These are phyloP conservation scores for Arabis alpina DNA, from an alignment of 345 rosid species.

Conservation along the genomic window DNA sequence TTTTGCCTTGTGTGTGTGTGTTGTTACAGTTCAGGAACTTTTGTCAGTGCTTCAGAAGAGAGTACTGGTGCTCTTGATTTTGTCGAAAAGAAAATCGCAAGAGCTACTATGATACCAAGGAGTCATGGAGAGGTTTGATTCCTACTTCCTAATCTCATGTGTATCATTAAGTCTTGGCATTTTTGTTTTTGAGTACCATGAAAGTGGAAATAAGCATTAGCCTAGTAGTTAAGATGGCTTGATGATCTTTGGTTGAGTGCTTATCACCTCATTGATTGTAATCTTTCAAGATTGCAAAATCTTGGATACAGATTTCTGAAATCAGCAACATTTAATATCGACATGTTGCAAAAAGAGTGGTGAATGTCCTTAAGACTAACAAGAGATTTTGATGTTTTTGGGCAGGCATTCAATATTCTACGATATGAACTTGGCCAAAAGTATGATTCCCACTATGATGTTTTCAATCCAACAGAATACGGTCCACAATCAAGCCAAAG, in stretches of 20 bases:
- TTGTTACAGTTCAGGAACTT: conserved; percentile 73
- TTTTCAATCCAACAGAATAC: conserved; percentile 75
- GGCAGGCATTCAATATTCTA: conserved; percentile 87
- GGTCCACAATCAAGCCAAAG: conserved; percentile 85
- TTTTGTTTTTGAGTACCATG: not conserved
- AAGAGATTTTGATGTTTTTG: conserved; percentile 33
- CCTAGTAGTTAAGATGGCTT: too few species aligned
- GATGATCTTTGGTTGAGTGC: not conserved
- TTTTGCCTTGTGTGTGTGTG: not conserved
- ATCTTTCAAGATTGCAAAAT: not conserved
- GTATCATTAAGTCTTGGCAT: conserved; percentile 1
- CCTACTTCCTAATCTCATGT: conserved; percentile 1
- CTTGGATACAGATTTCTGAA: conserved; percentile 8
- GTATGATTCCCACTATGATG: conserved; percentile 91
- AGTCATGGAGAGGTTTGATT: conserved; percentile 68
- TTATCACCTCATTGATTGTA: not conserved
- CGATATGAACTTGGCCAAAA: conserved; percentile 86
- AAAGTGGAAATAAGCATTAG: conserved; percentile 6
- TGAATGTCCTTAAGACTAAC: conserved; percentile 21
- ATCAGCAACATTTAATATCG: not conserved
- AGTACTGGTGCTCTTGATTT: conserved; percentile 55
- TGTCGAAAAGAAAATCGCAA: conserved; percentile 72
- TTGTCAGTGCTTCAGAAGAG: conserved; percentile 73
- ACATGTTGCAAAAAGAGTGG: conserved; percentile 13
- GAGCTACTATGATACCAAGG: conserved; percentile 69